These are phyloP conservation scores for Phytophthora pseudosyringae DNA, from an alignment of 352 stramenopile species.

Conservation along the genomic window DNA sequence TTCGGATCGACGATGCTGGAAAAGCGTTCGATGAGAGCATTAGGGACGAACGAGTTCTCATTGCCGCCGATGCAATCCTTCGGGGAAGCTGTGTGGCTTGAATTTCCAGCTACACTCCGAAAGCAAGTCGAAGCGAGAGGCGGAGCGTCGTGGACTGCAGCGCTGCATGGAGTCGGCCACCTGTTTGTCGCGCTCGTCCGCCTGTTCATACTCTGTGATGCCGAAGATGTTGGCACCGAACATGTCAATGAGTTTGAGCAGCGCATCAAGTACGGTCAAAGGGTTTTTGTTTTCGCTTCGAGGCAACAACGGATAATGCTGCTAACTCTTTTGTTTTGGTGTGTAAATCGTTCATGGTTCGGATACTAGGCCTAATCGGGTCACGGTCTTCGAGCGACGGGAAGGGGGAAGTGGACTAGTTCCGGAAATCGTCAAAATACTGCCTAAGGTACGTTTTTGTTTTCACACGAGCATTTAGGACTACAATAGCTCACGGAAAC, in stretches of 20 bases:
- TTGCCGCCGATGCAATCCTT: constrained; percentile 96
- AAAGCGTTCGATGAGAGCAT: constrained; percentile 71
- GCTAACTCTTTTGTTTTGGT: constrained; percentile 9
- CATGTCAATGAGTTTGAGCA: constrained; percentile 82
- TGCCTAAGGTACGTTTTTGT: constrained; percentile 54
- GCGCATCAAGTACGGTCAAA: constrained; percentile 50
- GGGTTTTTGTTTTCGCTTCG: neutral
- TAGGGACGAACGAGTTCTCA: constrained; percentile 92
- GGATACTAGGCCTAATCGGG: constrained; percentile 61
- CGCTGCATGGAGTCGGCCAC: constrained; percentile 90
- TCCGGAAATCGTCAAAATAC: constrained; percentile 68
- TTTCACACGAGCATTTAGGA: neutral
- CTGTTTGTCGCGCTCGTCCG: constrained; percentile 92
- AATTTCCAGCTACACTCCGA: constrained; percentile 76
- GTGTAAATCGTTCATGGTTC: neutral
- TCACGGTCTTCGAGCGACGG: constrained; percentile 90
- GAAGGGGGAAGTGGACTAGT: constrained; percentile 90
- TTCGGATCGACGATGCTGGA: constrained; percentile 88
- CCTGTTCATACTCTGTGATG: constrained; percentile 93
- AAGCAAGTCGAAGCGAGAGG: constrained; percentile 43
- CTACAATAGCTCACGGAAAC: neutral
- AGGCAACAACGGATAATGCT: neutral
- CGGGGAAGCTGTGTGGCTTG: constrained; percentile 95
- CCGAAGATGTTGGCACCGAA: constrained; percentile 82
- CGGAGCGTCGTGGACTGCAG: constrained; percentile 50